Conservation (phyloP, 2,329 filamentous ascomycete genomes). For the Blastomyces percursus region DNA sequence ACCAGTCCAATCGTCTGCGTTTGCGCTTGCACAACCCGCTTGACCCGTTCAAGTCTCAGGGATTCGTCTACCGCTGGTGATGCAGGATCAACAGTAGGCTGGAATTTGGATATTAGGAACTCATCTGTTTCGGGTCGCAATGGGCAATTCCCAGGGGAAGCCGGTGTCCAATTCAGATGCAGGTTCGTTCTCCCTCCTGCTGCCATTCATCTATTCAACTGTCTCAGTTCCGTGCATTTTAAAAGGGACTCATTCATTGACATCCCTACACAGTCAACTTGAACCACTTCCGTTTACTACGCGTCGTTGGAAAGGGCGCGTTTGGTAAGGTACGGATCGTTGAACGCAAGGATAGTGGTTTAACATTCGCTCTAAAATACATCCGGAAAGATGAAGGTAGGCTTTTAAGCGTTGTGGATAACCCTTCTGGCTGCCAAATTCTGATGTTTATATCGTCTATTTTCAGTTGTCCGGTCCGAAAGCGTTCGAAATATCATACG, state of each 20-base stretch:
- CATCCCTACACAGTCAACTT: constrained; percentile 60
- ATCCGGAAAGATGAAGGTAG: constrained; percentile 96
- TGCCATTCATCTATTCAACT: constrained; percentile 4
- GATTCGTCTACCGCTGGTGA: neutral
- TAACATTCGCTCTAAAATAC: constrained; percentile 96
- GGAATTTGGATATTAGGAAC: constrained; percentile 8
- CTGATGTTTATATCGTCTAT: constrained; percentile 20
- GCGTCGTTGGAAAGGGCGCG: constrained; percentile 93
- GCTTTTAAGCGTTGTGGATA: constrained; percentile 17
- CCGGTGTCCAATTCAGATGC: constrained; percentile 85
- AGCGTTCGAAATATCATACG: constrained; percentile 97
- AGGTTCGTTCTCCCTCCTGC: constrained; percentile 47
- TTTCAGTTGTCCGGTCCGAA: constrained; percentile 83
- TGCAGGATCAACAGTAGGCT: constrained; percentile 1
- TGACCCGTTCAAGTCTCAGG: neutral
- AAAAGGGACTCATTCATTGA: constrained; percentile 2
- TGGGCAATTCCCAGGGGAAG: constrained; percentile 95
- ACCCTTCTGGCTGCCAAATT: constrained; percentile 3
- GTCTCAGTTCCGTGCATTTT: constrained; percentile 6
- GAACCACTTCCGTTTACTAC: constrained; percentile 89
- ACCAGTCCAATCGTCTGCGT: neutral
- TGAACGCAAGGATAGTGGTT: constrained; percentile 85
- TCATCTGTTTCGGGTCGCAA: constrained; percentile 31
- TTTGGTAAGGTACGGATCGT: constrained; percentile 99
- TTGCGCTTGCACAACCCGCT: neutral